Base-by-base conservation (phyloP, 306 rosid genomes). In the Castanopsis chinensis region DNA sequence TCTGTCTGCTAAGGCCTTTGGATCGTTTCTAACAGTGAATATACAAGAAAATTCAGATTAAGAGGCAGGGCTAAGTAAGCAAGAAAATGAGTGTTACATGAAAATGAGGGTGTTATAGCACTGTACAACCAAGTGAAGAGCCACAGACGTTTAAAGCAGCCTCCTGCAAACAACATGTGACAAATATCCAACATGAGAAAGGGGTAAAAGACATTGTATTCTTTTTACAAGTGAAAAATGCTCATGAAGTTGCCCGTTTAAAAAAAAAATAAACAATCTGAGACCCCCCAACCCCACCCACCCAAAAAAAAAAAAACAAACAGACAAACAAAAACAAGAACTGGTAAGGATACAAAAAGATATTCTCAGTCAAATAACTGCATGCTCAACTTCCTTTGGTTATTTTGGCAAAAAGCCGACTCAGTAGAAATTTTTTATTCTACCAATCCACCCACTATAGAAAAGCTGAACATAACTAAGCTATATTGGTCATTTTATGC, bases 101-200 rank as follows among this genome's bases (percentile, higher is more conserved):
- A 67, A n/a, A 67, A 13, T 77, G 85, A 55, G 63, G 84, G 81
- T 76, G 88, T 88, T 80, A 87, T 82, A 82, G 81, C 86, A 80
- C 89, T 90, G 97, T 89, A 91, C 92, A 91, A 81, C 83, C 90
- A 79, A 86, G 86, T 45, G 72, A 82, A 21, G 71, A 57, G 86
- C 87, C 81, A 84, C 71, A 76, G 78, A 79, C 83, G 84, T 71
- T 57, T 20, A 65, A 73, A 77, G 60, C 88, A 74, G 83, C 86
- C 90, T 79, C 92, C 93, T 91, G 91, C 93, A 85, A 64, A 61
- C 74, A 80, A 67, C 86, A 83, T 27, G 28, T 1, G 19, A 53
- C 53, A 78, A 68, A 71, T 72, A 6, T 25, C 9, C 51, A 33
- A 57, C 5, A 5, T 18, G 5, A 73, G 67, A 27, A 72, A 72